Base-by-base conservation (phyloP, 225 moss, liverwort and hornwort species). In the Physcomitrium patens region DNA sequence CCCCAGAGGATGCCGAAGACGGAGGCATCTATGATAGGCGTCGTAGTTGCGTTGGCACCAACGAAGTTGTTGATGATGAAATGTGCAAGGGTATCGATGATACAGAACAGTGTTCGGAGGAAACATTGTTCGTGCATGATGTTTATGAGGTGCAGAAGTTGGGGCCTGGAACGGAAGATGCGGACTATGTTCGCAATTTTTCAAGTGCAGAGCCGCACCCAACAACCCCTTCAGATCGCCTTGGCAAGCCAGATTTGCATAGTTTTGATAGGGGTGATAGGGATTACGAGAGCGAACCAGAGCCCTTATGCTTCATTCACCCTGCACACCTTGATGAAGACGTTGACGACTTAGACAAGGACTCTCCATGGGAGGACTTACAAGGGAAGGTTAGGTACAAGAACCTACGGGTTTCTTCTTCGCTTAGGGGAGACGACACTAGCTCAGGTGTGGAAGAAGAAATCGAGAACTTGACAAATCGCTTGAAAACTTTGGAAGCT, bases 141-240 rank as follows among this genome's bases (percentile, higher is more conserved):
- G 83, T 89, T n/a, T 85, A 89, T 45, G 83, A 91, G 70, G 83
- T 87, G 27, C 82, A 82, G 23, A 60, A 72, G 77, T 76, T 59
- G 48, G 71, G 59, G 43, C 7, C 49, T 74, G 71, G 42, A 24
- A 65, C 54, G 18, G 58, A 22, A 53, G 31, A 67, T 44, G 27
- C 19, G 70, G 50, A 58, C 17, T 58, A 55, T 28, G 67, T 59
- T 28, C 48, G 68, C 49, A 72, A 19, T 31, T 69, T 58, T 52
- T 44, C 22, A 69, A 18, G 19, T 74, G 45, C 31, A 16, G 65
- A 56, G 16, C 20, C 23, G 56, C 55, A 69, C 37, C 42, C 54
- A 42, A 55, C 20, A 42, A 55, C 23, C 7, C 22, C 55, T 42
- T 69, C 43, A 69, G 69, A 69, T 55, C 56, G 56, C 56, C 69